Conservation (phyloP, 345 rosid genomes). For the Litchi chinensis region DNA sequence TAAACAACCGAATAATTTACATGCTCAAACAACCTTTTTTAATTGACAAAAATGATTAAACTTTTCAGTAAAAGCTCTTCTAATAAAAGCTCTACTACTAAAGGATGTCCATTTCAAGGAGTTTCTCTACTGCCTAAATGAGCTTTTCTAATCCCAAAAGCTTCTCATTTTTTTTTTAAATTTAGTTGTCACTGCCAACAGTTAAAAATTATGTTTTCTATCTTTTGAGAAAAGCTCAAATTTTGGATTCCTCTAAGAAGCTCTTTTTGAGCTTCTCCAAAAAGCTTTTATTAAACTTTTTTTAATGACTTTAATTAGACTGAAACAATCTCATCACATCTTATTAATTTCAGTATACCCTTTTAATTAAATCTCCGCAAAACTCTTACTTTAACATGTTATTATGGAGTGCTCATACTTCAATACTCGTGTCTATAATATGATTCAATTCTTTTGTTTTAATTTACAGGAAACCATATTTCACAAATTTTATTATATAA, state of each 20-base stretch:
- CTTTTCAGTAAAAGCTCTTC: background rate
- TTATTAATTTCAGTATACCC: background rate
- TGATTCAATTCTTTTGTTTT: background rate
- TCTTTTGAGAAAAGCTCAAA: background rate
- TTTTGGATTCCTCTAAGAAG: background rate
- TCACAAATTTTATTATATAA: background rate
- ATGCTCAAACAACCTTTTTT: background rate
- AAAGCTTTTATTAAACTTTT: no score
- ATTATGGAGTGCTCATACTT: background rate
- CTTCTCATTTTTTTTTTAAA: no score
- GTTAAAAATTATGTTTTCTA: background rate
- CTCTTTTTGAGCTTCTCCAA: no score
- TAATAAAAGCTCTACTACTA: no score
- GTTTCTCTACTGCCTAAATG: background rate
- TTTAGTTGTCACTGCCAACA: no score
- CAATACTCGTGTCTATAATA: background rate
- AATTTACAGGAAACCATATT: background rate
- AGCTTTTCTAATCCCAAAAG: background rate
- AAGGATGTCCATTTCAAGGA: background rate
- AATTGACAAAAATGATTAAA: background rate
- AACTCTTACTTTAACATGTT: background rate
- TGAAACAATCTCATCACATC: background rate
- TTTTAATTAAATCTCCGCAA: no score
- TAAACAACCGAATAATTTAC: background rate
- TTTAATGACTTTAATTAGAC: no score